These are phyloP conservation scores for Keithomyces neogunnii DNA, from an alignment of 2,329 filamentous ascomycete species.

Conservation along the genomic window DNA sequence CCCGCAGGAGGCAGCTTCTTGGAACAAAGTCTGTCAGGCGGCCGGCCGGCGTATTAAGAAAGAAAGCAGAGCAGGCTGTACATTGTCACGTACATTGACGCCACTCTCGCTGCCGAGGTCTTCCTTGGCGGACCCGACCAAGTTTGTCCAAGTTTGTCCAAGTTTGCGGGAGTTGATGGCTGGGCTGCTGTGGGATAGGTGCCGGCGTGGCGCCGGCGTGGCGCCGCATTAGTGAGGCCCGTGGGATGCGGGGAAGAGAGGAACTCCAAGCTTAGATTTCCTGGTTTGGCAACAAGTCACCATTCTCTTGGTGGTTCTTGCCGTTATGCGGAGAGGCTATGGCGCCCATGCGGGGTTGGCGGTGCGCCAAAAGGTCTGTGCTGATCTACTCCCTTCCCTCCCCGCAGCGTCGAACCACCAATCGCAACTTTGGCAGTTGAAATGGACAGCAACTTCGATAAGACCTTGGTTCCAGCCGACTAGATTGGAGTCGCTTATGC, in stretches of 20 bases:
- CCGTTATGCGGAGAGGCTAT: not conserved
- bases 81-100: not conserved
- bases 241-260: slow-evolving; percentile 2
- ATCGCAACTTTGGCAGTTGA: not conserved
- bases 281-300: not conserved
- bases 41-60: no score
- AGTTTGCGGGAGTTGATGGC: not conserved
- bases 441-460: not conserved
- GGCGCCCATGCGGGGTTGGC: not conserved
- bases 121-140: not conserved
- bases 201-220: not conserved
- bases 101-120: not conserved
- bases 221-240: slow-evolving; percentile 1
- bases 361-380: not conserved
- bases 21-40: no score
- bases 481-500: not conserved
- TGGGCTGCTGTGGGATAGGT: not conserved
- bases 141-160: not conserved
- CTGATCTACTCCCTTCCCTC: not conserved
- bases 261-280: not conserved
- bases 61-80: no score
- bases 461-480: not conserved
- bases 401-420: not conserved
- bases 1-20: no score
- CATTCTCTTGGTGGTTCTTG: not conserved